Evolutionary conservation across 2,329 filamentous ascomycete genomes (phyloP), one percentile per base, ranked within the genome.

Genomic region (Apiospora hydei): DNA sequence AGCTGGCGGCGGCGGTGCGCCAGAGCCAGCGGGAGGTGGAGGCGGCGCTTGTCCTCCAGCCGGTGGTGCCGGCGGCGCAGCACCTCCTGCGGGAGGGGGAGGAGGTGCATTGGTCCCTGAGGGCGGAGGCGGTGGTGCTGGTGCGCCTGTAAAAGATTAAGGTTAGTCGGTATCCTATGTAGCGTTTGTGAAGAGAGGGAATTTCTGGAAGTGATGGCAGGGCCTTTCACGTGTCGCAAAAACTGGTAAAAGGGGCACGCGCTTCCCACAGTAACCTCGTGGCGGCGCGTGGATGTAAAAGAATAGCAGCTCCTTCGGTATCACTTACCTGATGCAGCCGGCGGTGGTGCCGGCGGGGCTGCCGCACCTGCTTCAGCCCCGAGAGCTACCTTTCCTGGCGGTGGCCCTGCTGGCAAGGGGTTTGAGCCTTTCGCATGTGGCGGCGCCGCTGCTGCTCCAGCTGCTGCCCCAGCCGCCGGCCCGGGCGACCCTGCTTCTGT

Each of bases 71-170:
- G 64, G 64, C 21, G 64, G 30, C 21, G 64, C 30, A 30, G 51
- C 24, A 24, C 66, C 66, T 44, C 66, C 66, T 38, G 53, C 53
- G 16, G 53, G 53, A 30, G 53, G 53, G 30, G 30, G 30, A 38
- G 57, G 57, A 64, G 57, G 57, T 21, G 57, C 34, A n/a, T 64
- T 64, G 18, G 34, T 64, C 8, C 57, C 57, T 14, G 18, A 4
- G 2, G 57, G 57, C 4, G 57, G 57, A n/a, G 57, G 18, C 41
- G 57, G 57, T 41, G 18, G 57, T 64, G 57, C 57, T 11, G 57
- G 57, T 13, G 57, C 57, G 30, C 34, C 57, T 64, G 13, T 38
- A 7, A 1, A 64, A 24, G 21, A 2, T 24, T 10, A 10, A 14
- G 11, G 57, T 64, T 8, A 64, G 57, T 14, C 1, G 10, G 21